These are phyloP conservation scores for Beta corolliflora DNA, from an alignment of 179 eudicot genomes.

Conservation along the genomic window DNA sequence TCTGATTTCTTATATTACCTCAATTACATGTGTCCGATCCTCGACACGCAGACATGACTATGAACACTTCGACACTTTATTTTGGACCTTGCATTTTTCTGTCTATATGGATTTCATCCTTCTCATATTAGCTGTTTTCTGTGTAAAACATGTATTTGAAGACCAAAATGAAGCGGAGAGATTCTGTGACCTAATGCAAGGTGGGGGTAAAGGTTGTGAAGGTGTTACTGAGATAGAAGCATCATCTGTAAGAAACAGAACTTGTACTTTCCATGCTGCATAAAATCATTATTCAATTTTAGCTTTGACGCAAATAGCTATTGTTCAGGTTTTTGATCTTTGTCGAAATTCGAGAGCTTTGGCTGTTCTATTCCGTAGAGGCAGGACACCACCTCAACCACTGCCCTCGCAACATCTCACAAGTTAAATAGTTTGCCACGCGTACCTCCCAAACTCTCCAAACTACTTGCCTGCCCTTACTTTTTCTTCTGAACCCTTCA, in stretches of 20 bases:
- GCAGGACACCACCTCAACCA: slow-evolving; percentile 90
- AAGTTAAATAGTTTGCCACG: too few relatives aligned
- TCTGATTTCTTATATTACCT: too few relatives aligned
- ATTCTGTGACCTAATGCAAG: slow-evolving; percentile 82
- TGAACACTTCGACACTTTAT: too few relatives aligned
- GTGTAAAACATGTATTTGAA: slow-evolving; percentile 71
- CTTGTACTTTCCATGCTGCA: neutral
- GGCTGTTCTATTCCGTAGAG: slow-evolving; percentile 90
- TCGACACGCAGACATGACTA: too few relatives aligned
- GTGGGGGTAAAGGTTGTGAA: slow-evolving; percentile 97
- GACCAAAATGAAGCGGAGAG: slow-evolving; percentile 85
- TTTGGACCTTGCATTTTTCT: neutral
- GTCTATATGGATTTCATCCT: neutral
- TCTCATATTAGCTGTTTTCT: neutral
- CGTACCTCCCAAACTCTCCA: too few relatives aligned
- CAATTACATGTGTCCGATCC: too few relatives aligned
- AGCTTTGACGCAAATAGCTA: neutral
- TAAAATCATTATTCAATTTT: neutral
- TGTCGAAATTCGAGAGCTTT: slow-evolving; percentile 79
- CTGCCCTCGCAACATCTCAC: too few relatives aligned
- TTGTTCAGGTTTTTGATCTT: slow-evolving; percentile 80
- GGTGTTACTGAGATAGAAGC: slow-evolving; percentile 96
- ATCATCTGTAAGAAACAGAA: slow-evolving; percentile 65
- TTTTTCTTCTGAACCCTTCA: too few relatives aligned
- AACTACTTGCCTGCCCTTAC: too few relatives aligned